Evolutionary conservation across 768 basidiomycete genomes (phyloP).

Genomic region (Leccinum rimulosum): DNA sequence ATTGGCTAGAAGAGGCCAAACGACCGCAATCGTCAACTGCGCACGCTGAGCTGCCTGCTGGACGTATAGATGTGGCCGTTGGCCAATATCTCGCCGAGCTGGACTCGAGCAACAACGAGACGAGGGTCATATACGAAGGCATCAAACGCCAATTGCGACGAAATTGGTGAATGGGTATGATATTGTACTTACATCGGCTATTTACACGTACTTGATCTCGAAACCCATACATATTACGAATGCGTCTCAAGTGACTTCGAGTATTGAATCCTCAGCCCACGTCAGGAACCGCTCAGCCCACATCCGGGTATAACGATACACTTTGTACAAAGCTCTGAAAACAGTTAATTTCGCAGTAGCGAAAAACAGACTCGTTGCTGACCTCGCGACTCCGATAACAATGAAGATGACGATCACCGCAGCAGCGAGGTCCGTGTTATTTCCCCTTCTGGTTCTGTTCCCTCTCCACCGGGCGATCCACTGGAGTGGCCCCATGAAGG

Average conservation of each 20-base stretch:
- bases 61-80: constrained; percentile 68
- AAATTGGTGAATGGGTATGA: constrained; percentile 54
- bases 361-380: constrained; percentile 14
- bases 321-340: constrained; percentile 63
- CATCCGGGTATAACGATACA: constrained; percentile 62
- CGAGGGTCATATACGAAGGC: constrained; percentile 61
- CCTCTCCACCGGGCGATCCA: constrained; percentile 67
- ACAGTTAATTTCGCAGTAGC: constrained; percentile 5
- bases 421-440: constrained; percentile 62
- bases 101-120: constrained; percentile 58
- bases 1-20: constrained; percentile 79
- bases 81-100: constrained; percentile 75
- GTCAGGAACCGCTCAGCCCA: constrained; percentile 58
- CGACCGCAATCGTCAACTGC: constrained; percentile 65
- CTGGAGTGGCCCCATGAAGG: constrained; percentile 64
- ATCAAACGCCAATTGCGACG: constrained; percentile 69
- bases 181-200: constrained; percentile 6
- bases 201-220: constrained; percentile 17
- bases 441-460: constrained; percentile 49
- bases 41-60: constrained; percentile 72
- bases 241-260: constrained; percentile 59
- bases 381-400: constrained; percentile 63
- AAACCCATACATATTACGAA: constrained; percentile 6
- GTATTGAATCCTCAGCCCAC: constrained; percentile 76
- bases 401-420: constrained; percentile 61